A percentile compares a stretch with the other conserved stretches of the same genome.
Conservation (phyloP, 257 asterid genomes). For the Ilex asprella region DNA sequence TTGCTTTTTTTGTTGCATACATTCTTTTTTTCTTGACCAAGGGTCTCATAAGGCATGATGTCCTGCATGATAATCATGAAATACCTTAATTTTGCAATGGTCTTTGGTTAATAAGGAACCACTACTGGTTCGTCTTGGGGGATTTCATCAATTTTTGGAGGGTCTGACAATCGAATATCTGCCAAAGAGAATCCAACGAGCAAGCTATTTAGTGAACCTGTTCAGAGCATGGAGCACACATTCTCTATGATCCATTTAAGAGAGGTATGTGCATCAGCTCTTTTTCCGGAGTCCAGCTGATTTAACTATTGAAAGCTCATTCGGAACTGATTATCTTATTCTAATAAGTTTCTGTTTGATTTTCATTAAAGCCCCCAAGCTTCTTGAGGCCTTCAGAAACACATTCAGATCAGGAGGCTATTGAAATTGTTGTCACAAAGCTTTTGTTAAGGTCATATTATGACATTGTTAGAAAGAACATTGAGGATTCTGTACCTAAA, state of each 20-base stretch:
- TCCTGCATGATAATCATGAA: background rate
- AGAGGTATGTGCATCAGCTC: constrained; percentile 43
- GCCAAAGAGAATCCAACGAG: constrained; percentile 48
- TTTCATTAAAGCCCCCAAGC: constrained; percentile 59
- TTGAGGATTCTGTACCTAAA: constrained; percentile 79
- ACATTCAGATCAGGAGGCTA: constrained; percentile 57
- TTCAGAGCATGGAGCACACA: constrained; percentile 46
- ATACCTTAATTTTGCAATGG: constrained; percentile 12
- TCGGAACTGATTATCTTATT: background rate
- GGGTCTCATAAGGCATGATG: too few relatives aligned
- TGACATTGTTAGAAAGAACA: constrained; percentile 75
- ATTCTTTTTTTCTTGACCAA: too few relatives aligned
- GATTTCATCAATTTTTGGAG: constrained; percentile 88
- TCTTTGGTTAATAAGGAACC: constrained; percentile 33
- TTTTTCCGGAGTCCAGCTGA: background rate
- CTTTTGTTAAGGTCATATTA: constrained; percentile 69
- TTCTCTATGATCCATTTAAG: constrained; percentile 62
- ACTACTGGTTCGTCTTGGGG: constrained; percentile 77
- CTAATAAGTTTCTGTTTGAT: constrained; percentile 12
- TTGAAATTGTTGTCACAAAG: constrained; percentile 66
- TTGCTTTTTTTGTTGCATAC: background rate
- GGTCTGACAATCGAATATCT: constrained; percentile 48
- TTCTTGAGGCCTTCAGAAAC: constrained; percentile 76
- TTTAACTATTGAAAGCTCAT: background rate
- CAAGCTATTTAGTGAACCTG: constrained; percentile 48